Evolutionary conservation across 2,329 filamentous ascomycete genomes (phyloP).

Genomic region (Cryphonectria carpinicola): DNA sequence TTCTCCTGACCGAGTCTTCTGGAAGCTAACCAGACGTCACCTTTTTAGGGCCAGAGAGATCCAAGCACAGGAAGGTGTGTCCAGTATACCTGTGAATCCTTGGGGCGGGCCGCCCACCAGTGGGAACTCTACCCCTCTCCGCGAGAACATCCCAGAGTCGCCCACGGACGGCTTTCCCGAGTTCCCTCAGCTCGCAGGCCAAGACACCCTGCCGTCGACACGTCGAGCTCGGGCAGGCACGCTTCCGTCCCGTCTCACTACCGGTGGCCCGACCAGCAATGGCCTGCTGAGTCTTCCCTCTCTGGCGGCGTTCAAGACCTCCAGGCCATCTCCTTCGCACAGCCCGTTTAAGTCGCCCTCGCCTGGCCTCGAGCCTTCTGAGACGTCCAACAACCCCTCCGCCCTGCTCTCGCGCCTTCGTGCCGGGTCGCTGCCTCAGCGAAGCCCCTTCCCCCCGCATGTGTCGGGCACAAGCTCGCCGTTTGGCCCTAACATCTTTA

Average conservation of each 20-base stretch:
- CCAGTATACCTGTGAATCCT: slow-evolving; percentile 67
- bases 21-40: slow-evolving; percentile 29
- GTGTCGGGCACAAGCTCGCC: slow-evolving; percentile 62
- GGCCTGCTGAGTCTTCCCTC: slow-evolving; percentile 60
- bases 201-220: slow-evolving; percentile 67
- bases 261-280: slow-evolving; percentile 66
- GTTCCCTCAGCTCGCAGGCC: slow-evolving; percentile 73
- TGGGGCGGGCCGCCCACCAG: slow-evolving; percentile 98
- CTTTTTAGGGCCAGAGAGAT: slow-evolving; percentile 82
- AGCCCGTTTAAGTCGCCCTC: slow-evolving; percentile 80
- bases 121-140: slow-evolving; percentile 92
- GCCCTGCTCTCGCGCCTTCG: slow-evolving; percentile 82
- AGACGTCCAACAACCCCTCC: slow-evolving; percentile 61
- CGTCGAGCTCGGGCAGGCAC: slow-evolving; percentile 90
- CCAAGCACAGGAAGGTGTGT: slow-evolving; percentile 90
- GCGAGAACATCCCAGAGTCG: slow-evolving; percentile 96
- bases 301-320: slow-evolving; percentile 74
- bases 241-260: slow-evolving; percentile 91
- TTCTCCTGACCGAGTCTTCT: neutral
- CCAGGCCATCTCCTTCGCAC: slow-evolving; percentile 82
- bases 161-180: slow-evolving; percentile 95
- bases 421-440: slow-evolving; percentile 92
- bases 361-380: slow-evolving; percentile 55
- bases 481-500: slow-evolving; percentile 90
- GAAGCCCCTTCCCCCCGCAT: slow-evolving; percentile 67